Evolutionary conservation across 2,329 filamentous ascomycete genomes (phyloP), one percentile per base, ranked within the genome.

Genomic region (Talaromyces sp.): DNA sequence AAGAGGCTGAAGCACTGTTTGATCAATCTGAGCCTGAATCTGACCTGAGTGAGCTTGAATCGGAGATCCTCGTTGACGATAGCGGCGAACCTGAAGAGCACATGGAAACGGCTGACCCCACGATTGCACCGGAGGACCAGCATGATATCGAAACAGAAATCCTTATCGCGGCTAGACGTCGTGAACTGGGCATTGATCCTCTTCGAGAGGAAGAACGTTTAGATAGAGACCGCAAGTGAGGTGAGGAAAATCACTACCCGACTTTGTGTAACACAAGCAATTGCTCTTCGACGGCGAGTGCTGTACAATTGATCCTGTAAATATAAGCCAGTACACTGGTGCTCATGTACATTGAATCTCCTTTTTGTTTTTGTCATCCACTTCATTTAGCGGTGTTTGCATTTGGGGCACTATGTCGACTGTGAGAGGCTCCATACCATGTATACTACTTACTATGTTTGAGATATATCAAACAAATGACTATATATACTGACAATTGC

Each of bases 91-190:
- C 58, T 13, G 63, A 59, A 35, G 60, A 65, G 19, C 27, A 27
- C 6, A 22, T 43, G 16, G 47, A 60, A 31, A 52, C 50, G 9
- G 52, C 57, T 9, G 63, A 64, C 14, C 66, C 64, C 39, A 69
- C 67, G 16, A 52, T 73, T 33, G 67, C 68, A n/a, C 61, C 65
- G 19, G 65, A 70, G 37, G 72, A 74, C 47, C 67, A 70, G 62
- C 70, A 70, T 33, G 72, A 74, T 52, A 70, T 74, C 19, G 70
- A 74, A 48, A 67, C 66, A 1, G 72, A 74, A 62, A 67, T 67
- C 2, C 63, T 68, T 7, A 60, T 73, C 11, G 62, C 67, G 10
- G 54, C 31, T 14, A 66, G 65, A 57, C 67, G 67, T 31, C 70
- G 66, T 19, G 16, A 61, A 43, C 24, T 54, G 14, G 63, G 63